These are phyloP conservation scores for Madurella fahalii DNA, from an alignment of 2,329 filamentous ascomycete species.

Conservation along the genomic window DNA sequence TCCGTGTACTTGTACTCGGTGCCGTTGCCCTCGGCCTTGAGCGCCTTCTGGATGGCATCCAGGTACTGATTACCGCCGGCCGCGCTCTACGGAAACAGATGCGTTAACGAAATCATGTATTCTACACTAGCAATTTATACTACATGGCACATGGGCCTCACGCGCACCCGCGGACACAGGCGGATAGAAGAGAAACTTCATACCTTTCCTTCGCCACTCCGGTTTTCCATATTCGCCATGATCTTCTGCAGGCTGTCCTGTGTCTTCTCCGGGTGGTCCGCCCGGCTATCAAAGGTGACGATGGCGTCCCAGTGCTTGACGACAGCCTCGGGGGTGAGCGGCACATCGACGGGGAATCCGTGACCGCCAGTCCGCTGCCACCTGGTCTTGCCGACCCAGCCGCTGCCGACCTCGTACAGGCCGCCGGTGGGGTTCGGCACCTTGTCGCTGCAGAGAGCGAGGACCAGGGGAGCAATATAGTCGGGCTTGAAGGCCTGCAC, in stretches of 20 bases:
- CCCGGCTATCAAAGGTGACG: constrained; percentile 78
- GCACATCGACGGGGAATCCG: constrained; percentile 83
- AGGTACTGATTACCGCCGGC: constrained; percentile 56
- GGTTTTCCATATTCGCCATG: constrained; percentile 81
- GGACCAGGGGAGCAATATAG: constrained; percentile 90
- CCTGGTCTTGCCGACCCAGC: constrained; percentile 86
- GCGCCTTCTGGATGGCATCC: constrained; percentile 69
- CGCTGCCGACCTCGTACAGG: constrained; percentile 91
- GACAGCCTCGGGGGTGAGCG: constrained; percentile 81
- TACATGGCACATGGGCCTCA: constrained; percentile 22
- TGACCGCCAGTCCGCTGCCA: constrained; percentile 91
- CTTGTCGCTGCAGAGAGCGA: constrained; percentile 80
- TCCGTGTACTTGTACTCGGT: constrained; percentile 81
- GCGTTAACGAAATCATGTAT: constrained; percentile 24
- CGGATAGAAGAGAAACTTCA: constrained; percentile 37
- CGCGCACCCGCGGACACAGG: constrained; percentile 11
- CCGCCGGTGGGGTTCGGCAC: constrained; percentile 80
- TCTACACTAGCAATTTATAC: constrained; percentile 24
- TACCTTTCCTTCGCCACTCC: constrained; percentile 57
- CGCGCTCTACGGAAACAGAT: constrained; percentile 25
- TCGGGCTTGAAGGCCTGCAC: constrained; percentile 99
- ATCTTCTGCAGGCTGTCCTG: constrained; percentile 73
- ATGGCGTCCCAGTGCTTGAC: constrained; percentile 72
- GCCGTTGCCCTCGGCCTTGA: constrained; percentile 64
- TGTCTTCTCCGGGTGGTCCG: constrained; percentile 78